Base-by-base conservation (phyloP, 1,284 basidiomycete genomes). In the Marasmius oreades region DNA sequence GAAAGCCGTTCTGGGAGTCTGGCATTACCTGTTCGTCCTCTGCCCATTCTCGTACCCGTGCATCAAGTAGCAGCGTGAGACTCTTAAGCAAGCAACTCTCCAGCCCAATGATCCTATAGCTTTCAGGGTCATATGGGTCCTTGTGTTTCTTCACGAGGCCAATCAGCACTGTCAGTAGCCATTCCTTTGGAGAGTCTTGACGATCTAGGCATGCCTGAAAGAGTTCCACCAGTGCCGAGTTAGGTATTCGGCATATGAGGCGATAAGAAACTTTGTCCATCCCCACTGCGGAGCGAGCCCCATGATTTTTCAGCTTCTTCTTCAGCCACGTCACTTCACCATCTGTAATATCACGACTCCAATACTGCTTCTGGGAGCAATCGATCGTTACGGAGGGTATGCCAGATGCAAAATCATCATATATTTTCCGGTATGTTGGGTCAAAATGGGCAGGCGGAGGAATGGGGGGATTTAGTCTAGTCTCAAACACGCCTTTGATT, bases 1-100 rank as follows among this genome's bases (percentile, higher is more conserved):
- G 51, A 24, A 61, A 61, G 5, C 59, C 59, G 34, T 57, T 61
- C 36, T 61, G 59, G 0, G 57, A 51, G 0, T 58, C 47, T 0
- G 59, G 59, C n/a, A 61, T 36, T 0, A 56, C 14, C 16, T 5
- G 18, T 3, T 20, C 1, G 2, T 2, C 20, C 10, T 52, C 50
- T n/a, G 26, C 50, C 50, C 50, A 52, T 5, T 34, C 18, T 2
- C 28, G 11, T 2, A 52, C 5, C 14, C 33, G 50, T 2, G 14
- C 14, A 2, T 14, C 18, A 6, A 52, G 18, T 14, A 52, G 28
- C 14, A 52, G 12, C n/a, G 50, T 52, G 20, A 52, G 12, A 7
- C 18, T n/a, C 20, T 53, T 45, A 2, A 45, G 43, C 3, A 45
- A 45, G 43, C 43, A 45, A 4, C 18, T 20, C 6, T 45, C 43